Base-by-base conservation (phyloP, 345 rosid species). In the Gossypium thurberi region DNA sequence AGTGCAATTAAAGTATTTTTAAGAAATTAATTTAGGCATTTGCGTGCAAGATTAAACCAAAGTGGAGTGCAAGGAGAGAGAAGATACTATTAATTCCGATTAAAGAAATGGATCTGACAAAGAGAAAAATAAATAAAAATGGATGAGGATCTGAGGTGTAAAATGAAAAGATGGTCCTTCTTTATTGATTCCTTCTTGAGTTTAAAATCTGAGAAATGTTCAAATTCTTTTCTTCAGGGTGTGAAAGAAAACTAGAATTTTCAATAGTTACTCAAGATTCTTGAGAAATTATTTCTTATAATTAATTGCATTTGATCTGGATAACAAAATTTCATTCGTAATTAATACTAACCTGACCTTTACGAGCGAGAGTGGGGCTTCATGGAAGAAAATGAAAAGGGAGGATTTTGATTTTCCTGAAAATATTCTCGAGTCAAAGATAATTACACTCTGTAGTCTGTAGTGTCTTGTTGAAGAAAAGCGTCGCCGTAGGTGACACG, bases 1-100 rank as follows among this genome's bases (percentile, higher is more conserved):
- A 55, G 66, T 46, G 64, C 43, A 17, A 71, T 17, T 63, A 69
- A 64, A 17, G 21, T 33, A 5, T 33, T 33, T 33, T 46, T 46
- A 46, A 6, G 57, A 26, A 28, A 10, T 3, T n/a, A 72, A 26
- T 9, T 20, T 4, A 13, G 10, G 55, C 37, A 78, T 62, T 85
- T 47, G 89, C 93, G 87, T 85, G 87, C 61, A 80, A 72, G 86
- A 76, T 48, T 79, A 70, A 67, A 56, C 75, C 69, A 61, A 62
- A 66, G 42, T 48, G 67, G 50, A 62, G 56, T 60, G 68, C 70
- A 73, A 74, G 68, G 23, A 56, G 64, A 53, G 71, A 53, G 18
- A 77, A 73, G 66, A 75, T 47, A 47, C 79, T 11, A 72, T 13
- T 17, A 10, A 37, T 42, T 56, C 43, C 23, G 47, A 76, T 71